Base-by-base conservation (phyloP, 768 basidiomycete genomes). In the Hemileccinum rubropunctum region DNA sequence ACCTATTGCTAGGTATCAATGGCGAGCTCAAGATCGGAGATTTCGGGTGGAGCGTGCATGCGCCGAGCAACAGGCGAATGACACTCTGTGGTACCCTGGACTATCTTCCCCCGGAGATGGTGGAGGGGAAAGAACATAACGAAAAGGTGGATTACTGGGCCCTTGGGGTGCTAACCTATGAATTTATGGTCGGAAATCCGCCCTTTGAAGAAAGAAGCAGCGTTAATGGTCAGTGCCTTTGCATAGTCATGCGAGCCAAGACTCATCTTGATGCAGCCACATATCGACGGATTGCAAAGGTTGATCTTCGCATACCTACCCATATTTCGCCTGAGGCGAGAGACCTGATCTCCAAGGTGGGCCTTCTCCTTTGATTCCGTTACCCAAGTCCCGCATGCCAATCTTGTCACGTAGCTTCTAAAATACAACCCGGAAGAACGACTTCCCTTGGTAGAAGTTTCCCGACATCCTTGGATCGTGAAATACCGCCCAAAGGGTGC, bases 31-130 rank as follows among this genome's bases (percentile, higher is more conserved):
- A 99, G 77, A 95, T 99, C 53, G 97, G 86, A 3, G 95, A 98
- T 69, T 98, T 98, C 68, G 97, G 97, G 10, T 99, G 97, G 95
- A 92, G 88, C 60, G 93, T 97, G 8, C 95, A 98, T 66, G 95
- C 95, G 0, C 95, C 95, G 0, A 83, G 91, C 1, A 91, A 93
- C 64, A 74, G 94, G 39, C 73, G 95, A 38, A 87, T 79, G 71
- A 98, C 97, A 1, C 77, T 98, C 11, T 98, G 95, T 59, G 95
- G 95, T 12, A 98, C 95, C 1, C 72, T 98, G 39, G 97, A 98
- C 66, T 98, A 98, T 65, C 78, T 99, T 11, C 95, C 97, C 0
- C 95, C 97, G 12, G 95, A 98, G 76, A 99, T 98, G 97, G 90
- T 99, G 13, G 93, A 97, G 59, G 85, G 87, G 0, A 85, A 80